These are phyloP conservation scores for Geotrichum cucujoidarum DNA, from an alignment of 1,139 yeast species.

Conservation along the genomic window DNA sequence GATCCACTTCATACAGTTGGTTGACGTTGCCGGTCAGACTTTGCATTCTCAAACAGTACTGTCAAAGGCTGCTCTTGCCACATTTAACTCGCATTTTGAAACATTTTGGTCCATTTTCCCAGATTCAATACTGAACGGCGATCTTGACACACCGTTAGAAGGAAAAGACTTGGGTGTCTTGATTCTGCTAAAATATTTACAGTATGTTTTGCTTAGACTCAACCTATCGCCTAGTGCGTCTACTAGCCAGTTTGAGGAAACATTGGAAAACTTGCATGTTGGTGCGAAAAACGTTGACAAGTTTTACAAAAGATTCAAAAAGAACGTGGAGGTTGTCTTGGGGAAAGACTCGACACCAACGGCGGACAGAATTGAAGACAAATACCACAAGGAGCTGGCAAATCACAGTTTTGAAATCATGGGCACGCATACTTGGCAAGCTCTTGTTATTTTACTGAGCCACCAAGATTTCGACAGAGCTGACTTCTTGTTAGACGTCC, in stretches of 20 bases:
- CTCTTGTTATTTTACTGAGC: constrained; percentile 21
- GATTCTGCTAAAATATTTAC: constrained; percentile 16
- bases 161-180: constrained; percentile 7
- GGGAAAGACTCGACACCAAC: not conserved
- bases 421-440: constrained; percentile 24
- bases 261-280: constrained; percentile 12
- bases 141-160: constrained; percentile 7
- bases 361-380: not conserved
- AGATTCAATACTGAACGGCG: constrained; percentile 7
- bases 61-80: constrained; percentile 19
- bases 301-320: constrained; percentile 7
- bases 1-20: constrained; percentile 17
- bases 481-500: not conserved
- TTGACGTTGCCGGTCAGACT: constrained; percentile 18
- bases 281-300: constrained; percentile 14
- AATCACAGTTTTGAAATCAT: constrained; percentile 7
- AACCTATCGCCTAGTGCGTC: constrained; percentile 17
- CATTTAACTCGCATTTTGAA: constrained; percentile 22
- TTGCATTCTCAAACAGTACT: constrained; percentile 15
- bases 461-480: constrained; percentile 19
- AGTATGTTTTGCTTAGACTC: constrained; percentile 16
- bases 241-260: constrained; percentile 7
- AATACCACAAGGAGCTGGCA: not conserved
- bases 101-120: constrained; percentile 20
- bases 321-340: not conserved